phyloP scores from a whole-genome alignment of 192 early-diverging fungal species.

The Coemansia sp. region DNA sequence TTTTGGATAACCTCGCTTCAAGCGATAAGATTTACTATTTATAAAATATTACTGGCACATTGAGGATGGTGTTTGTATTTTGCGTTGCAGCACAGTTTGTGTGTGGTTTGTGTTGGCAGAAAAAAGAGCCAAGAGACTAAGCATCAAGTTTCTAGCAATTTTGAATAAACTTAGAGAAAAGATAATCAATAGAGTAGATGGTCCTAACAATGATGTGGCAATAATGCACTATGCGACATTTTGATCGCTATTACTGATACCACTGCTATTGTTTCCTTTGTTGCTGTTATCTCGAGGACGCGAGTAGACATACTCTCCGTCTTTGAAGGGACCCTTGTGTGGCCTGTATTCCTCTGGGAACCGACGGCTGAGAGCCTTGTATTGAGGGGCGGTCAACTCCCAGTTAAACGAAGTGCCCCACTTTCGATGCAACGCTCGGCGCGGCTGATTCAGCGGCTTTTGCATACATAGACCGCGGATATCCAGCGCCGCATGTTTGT shows the following conservation, averaged over 20 bases:
- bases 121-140: too few species aligned
- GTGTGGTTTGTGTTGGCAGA: too few species aligned
- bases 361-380: conserved; percentile 39
- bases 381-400: conserved; percentile 48
- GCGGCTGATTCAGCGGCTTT: conserved; percentile 38
- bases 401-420: conserved; percentile 59
- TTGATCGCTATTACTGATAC: not conserved
- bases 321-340: conserved; percentile 38
- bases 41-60: too few species aligned
- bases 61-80: too few species aligned
- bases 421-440: conserved; percentile 53
- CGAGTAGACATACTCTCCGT: conserved; percentile 36
- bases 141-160: too few species aligned
- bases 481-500: conserved; percentile 52
- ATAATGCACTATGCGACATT: not conserved
- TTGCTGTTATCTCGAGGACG: not conserved
- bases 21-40: not conserved
- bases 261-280: not conserved
- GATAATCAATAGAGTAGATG: too few species aligned
- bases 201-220: too few species aligned
- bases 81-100: too few species aligned
- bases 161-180: too few species aligned
- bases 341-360: conserved; percentile 46
- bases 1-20: conserved; percentile 5
- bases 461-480: conserved; percentile 54